Percentiles rank a stretch among this genome's conserved stretches.
Evolutionary conservation across 257 asterid species (phyloP).

Genomic region (Jasminum sambac): DNA sequence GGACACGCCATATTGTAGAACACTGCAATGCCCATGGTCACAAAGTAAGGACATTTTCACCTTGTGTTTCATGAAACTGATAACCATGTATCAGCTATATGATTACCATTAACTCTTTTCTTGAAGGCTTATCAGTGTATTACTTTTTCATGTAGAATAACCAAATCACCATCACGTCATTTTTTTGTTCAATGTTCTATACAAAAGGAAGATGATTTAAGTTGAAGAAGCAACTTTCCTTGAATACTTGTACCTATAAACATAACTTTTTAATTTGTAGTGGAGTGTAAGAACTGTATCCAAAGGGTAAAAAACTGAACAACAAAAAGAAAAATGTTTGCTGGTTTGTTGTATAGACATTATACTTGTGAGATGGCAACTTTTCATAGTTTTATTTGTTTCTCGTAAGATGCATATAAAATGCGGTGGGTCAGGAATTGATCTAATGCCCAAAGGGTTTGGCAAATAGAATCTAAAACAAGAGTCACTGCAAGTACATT

Average conservation of each 20-base stretch:
- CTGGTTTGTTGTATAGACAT: neutral
- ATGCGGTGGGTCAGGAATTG: neutral
- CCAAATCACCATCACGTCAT: neutral
- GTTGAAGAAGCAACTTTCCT: neutral
- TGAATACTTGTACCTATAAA: neutral
- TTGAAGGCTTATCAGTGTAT: neutral
- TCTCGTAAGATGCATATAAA: neutral
- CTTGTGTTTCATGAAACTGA: constrained; percentile 2
- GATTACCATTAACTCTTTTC: neutral
- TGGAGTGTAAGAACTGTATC: neutral
- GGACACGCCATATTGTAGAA: constrained; percentile 91
- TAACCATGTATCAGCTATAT: neutral
- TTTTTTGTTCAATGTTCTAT: neutral
- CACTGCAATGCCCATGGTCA: constrained; percentile 95
- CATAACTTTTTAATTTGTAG: neutral
- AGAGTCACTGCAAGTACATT: neutral
- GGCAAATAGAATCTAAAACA: neutral
- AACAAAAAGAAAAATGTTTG: neutral
- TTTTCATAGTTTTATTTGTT: neutral
- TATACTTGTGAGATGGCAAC: neutral
- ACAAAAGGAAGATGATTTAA: neutral
- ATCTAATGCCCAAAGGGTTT: neutral
- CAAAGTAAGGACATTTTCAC: constrained; percentile 48
- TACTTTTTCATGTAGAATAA: neutral
- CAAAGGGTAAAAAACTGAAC: neutral